phyloP scores from a whole-genome alignment of 2,329 filamentous ascomycete species.

The Colletotrichum phormii region DNA sequence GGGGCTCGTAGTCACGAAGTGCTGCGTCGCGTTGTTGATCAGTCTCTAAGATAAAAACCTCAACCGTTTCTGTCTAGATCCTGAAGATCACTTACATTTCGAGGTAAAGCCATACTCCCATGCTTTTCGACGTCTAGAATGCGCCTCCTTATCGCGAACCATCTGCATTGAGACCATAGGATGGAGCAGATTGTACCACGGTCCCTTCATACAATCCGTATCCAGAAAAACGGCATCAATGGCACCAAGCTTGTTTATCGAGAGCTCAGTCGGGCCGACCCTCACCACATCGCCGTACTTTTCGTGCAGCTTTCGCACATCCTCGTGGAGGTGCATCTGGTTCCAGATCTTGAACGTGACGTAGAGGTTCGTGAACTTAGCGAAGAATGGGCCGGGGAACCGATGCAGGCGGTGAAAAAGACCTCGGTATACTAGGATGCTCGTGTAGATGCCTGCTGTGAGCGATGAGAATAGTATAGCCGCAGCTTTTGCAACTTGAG shows the following conservation, averaged over 20 bases:
- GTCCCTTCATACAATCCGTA: conserved; percentile 46
- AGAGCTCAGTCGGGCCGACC: conserved; percentile 46
- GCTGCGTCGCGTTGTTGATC: conserved; percentile 6
- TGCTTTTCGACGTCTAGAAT: conserved; percentile 45
- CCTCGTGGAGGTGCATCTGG: conserved; percentile 39
- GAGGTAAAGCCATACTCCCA: conserved; percentile 48
- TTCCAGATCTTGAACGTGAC: conserved; percentile 38
- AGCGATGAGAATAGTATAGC: neutral
- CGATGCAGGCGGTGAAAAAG: conserved; percentile 41
- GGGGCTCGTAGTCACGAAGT: conserved; percentile 43
- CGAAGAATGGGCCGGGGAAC: conserved; percentile 44
- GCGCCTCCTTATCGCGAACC: conserved; percentile 44
- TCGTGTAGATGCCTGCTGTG: conserved; percentile 35
- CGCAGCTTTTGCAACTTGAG: neutral
- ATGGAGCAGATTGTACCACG: conserved; percentile 47
- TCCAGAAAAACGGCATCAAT: conserved; percentile 42
- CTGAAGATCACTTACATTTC: conserved; percentile 37
- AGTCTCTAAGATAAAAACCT: neutral
- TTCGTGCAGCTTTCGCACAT: conserved; percentile 43
- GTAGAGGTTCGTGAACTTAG: conserved; percentile 39
- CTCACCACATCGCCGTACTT: conserved; percentile 46
- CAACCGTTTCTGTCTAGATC: fast-evolving
- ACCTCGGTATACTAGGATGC: conserved; percentile 39
- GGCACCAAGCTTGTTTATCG: conserved; percentile 43
- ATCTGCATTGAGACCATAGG: conserved; percentile 45